A percentile compares a stretch with the other conserved stretches of the same genome.
Conservation (phyloP, 2,329 filamentous ascomycete genomes). For the Fonsecaea nubica region DNA sequence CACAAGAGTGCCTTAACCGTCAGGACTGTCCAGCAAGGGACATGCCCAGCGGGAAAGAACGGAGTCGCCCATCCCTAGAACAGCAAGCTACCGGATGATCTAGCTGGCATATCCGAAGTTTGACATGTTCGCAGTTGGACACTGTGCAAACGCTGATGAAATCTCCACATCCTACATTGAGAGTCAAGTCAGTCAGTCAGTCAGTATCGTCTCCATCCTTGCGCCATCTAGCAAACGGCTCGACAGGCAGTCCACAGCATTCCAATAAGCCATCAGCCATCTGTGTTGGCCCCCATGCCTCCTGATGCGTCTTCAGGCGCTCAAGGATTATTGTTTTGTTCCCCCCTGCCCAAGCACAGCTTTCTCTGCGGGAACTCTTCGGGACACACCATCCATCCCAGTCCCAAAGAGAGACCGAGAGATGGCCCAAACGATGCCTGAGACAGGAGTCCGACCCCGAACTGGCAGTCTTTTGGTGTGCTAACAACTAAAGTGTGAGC, state of each 20-base stretch:
- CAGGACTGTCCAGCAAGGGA: background rate
- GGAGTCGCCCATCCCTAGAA: background rate
- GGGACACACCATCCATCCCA: background rate
- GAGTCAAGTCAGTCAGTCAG: background rate
- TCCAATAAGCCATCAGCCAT: background rate
- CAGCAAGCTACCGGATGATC: background rate
- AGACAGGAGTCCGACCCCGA: background rate
- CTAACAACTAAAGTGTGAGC: background rate
- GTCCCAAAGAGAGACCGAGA: background rate
- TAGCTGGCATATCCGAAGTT: background rate
- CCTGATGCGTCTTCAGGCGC: background rate
- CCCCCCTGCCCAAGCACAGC: background rate
- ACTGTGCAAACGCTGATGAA: background rate
- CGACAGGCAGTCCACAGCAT: background rate
- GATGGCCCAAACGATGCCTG: background rate
- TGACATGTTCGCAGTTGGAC: constrained; percentile 1
- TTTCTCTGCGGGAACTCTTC: background rate
- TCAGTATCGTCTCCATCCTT: background rate
- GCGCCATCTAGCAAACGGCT: background rate
- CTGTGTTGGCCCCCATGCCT: background rate
- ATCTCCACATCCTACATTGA: background rate
- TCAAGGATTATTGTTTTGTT: background rate
- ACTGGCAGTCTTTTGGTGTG: background rate
- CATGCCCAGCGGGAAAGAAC: background rate
- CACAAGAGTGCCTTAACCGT: background rate